Conservation (phyloP, 495 filamentous ascomycete genomes). For the Daldinia childiae region DNA sequence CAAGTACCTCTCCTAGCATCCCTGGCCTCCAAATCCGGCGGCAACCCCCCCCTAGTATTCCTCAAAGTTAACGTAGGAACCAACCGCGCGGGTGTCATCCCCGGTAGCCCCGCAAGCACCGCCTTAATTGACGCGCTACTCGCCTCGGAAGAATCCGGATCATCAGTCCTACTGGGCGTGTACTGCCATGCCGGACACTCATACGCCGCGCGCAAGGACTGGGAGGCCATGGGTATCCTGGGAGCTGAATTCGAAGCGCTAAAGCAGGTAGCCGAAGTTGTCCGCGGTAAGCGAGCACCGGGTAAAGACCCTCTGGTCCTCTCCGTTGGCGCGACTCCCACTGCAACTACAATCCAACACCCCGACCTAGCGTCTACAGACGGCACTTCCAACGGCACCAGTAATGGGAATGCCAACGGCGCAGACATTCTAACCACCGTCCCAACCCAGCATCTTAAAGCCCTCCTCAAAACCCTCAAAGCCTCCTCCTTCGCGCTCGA, state of each 20-base stretch:
- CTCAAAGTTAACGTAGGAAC: slow-evolving; percentile 84
- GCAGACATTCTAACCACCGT: slow-evolving; percentile 23
- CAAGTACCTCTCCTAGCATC: slow-evolving; percentile 62
- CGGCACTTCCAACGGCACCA: slow-evolving; percentile 1
- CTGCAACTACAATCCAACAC: slow-evolving; percentile 67
- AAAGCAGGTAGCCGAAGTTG: slow-evolving; percentile 55
- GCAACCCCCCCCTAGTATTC: slow-evolving; percentile 64
- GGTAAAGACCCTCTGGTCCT: slow-evolving; percentile 61
- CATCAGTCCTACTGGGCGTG: slow-evolving; percentile 66
- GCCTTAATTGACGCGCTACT: slow-evolving; percentile 62
- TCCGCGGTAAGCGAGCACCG: slow-evolving; percentile 41
- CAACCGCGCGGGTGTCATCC: slow-evolving; percentile 74
- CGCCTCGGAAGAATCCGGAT: slow-evolving; percentile 48
- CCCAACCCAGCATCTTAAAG: slow-evolving; percentile 39
- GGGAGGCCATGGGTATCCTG: slow-evolving; percentile 65
- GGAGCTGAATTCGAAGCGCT: slow-evolving; percentile 69
- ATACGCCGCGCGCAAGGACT: slow-evolving; percentile 65
- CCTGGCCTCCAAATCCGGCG: slow-evolving; percentile 50
- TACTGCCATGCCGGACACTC: slow-evolving; percentile 85
- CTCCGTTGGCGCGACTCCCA: slow-evolving; percentile 85
- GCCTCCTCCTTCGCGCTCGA: slow-evolving; percentile 60
- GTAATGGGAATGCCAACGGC: slow-evolving; percentile 1
- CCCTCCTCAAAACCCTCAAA: slow-evolving; percentile 45
- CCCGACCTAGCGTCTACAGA: slow-evolving; percentile 30
- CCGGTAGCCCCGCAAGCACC: slow-evolving; percentile 60